A percentile compares a stretch with the other conserved stretches of the same genome.
These are phyloP conservation scores for Mytilinidion resinicola DNA, from an alignment of 495 filamentous ascomycete genomes.

Conservation along the genomic window DNA sequence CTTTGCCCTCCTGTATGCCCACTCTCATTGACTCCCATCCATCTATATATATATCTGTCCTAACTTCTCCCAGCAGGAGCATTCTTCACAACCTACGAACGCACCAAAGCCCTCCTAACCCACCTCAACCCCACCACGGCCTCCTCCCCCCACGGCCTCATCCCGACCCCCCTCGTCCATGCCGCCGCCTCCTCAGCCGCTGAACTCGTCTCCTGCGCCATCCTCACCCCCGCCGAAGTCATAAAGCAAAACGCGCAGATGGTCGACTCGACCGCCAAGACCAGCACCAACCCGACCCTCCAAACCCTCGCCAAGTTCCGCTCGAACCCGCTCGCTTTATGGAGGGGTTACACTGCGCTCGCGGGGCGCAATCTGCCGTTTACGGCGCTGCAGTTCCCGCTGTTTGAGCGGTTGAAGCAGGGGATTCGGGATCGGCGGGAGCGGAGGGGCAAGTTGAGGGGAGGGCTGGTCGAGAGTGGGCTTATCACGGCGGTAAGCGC, in stretches of 20 bases:
- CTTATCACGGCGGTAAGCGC: slow-evolving; percentile 65
- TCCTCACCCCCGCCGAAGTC: slow-evolving; percentile 85
- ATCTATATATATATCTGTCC: background rate
- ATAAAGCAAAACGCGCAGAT: slow-evolving; percentile 93
- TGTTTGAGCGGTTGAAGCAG: slow-evolving; percentile 65
- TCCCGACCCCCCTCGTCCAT: slow-evolving; percentile 62
- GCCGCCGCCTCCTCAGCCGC: slow-evolving; percentile 63
- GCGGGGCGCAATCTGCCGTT: slow-evolving; percentile 77
- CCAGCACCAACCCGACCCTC: slow-evolving; percentile 41
- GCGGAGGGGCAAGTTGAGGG: slow-evolving; percentile 24
- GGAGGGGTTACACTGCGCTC: slow-evolving; percentile 73
- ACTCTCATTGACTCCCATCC: background rate
- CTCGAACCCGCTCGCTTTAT: slow-evolving; percentile 54
- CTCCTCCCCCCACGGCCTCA: slow-evolving; percentile 24
- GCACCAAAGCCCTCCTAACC: slow-evolving; percentile 53
- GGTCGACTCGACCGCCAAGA: slow-evolving; percentile 31
- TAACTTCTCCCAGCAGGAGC: slow-evolving; percentile 55
- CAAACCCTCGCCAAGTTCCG: slow-evolving; percentile 51
- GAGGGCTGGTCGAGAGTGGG: slow-evolving; percentile 53
- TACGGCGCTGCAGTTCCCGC: slow-evolving; percentile 79
- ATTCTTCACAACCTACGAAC: slow-evolving; percentile 90
- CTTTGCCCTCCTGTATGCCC: slow-evolving; percentile 69
- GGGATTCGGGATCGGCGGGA: slow-evolving; percentile 39
- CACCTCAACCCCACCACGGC: slow-evolving; percentile 38
- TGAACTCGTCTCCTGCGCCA: slow-evolving; percentile 74